These are phyloP conservation scores for Prinsepia uniflora DNA, from an alignment of 306 rosid genomes.

Conservation along the genomic window DNA sequence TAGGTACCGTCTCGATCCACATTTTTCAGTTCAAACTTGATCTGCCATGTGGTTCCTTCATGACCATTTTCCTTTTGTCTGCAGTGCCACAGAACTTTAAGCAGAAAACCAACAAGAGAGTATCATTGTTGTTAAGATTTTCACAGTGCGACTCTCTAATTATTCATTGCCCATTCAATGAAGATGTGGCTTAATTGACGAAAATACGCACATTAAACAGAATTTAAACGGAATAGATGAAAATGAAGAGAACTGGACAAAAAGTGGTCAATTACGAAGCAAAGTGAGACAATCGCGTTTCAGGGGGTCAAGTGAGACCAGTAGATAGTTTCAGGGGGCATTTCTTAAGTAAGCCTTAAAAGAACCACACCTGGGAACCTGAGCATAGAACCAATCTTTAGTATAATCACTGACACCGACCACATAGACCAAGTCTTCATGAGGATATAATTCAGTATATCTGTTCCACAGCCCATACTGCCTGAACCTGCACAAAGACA, in stretches of 20 bases:
- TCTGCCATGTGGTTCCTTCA: constrained; percentile 94
- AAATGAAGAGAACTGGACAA: too few relatives aligned
- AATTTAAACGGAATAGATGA: too few relatives aligned
- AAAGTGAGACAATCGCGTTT: too few relatives aligned
- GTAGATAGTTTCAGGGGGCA: neutral
- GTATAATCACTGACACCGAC: constrained; percentile 77
- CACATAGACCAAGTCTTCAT: constrained; percentile 65
- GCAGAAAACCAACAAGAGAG: neutral
- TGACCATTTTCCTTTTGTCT: constrained; percentile 60
- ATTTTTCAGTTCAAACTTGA: constrained; percentile 55
- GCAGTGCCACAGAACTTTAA: constrained; percentile 9
- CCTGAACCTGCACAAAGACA: constrained; percentile 56
- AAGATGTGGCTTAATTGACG: too few relatives aligned
- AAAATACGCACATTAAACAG: too few relatives aligned
- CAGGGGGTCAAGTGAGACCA: too few relatives aligned
- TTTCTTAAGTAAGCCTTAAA: too few relatives aligned
- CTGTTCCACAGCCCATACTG: constrained; percentile 90
- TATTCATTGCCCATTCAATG: too few relatives aligned
- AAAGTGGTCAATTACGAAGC: too few relatives aligned
- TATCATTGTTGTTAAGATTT: neutral
- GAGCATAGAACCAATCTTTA: constrained; percentile 96
- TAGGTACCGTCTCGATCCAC: constrained; percentile 41
- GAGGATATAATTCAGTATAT: constrained; percentile 72
- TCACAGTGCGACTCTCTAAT: neutral
- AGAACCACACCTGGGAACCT: constrained; percentile 66